phyloP scores from a whole-genome alignment of 2,329 filamentous ascomycete species.

The Annulohypoxylon truncatum region DNA sequence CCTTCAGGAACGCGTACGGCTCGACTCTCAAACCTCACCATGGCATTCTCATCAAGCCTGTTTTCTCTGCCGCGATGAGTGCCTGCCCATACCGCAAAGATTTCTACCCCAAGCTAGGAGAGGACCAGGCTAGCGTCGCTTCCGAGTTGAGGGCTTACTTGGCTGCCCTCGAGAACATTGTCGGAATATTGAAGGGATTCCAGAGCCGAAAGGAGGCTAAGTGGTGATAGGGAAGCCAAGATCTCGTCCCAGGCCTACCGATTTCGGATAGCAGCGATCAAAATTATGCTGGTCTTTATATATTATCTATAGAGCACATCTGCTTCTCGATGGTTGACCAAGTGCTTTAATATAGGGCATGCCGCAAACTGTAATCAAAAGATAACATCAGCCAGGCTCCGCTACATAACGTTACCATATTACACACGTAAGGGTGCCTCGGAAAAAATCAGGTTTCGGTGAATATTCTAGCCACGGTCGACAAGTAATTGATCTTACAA shows the following conservation, averaged over 20 bases:
- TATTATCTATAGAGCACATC: background rate
- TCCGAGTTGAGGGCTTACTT: constrained; percentile 78
- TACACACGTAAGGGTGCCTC: too few species aligned
- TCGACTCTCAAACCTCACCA: constrained; percentile 92
- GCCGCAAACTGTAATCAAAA: background rate
- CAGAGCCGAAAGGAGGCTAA: constrained; percentile 67
- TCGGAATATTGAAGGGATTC: constrained; percentile 77
- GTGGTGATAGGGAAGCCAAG: constrained; percentile 58
- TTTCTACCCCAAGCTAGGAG: constrained; percentile 90
- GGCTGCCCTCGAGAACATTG: constrained; percentile 78
- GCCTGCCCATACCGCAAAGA: constrained; percentile 93
- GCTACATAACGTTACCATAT: too few species aligned
- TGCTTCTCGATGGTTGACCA: background rate
- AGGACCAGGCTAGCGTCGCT: constrained; percentile 71
- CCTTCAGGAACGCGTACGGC: constrained; percentile 88
- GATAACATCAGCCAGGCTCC: background rate
- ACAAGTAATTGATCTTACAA: too few species aligned
- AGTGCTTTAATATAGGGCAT: background rate
- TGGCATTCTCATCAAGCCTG: constrained; percentile 86
- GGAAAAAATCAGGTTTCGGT: too few species aligned
- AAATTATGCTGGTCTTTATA: background rate
- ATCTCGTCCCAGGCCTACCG: background rate
- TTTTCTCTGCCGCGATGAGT: constrained; percentile 93
- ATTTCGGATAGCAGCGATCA: background rate
- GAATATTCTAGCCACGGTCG: too few species aligned